phyloP scores from a whole-genome alignment of 352 stramenopile genomes.

The Phytophthora multivora region DNA sequence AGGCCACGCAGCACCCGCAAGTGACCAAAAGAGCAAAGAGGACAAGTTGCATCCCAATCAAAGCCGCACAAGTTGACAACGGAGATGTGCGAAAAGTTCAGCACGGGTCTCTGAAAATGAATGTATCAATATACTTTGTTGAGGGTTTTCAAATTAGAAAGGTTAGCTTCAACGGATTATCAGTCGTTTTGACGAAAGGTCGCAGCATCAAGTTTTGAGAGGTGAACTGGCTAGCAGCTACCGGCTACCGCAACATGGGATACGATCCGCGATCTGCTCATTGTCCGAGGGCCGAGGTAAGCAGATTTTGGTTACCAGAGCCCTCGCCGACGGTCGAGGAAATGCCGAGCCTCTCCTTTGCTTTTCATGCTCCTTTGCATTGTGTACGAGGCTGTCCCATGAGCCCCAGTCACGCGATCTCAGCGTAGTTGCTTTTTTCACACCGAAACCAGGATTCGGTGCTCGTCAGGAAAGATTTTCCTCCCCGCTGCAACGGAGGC shows the following conservation, averaged over 20 bases:
- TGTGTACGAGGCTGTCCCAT: slow-evolving; percentile 13
- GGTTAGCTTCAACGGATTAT: neutral
- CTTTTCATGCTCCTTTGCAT: slow-evolving; percentile 1
- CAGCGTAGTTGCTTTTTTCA: slow-evolving; percentile 10
- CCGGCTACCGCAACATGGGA: neutral
- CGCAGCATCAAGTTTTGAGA: slow-evolving; percentile 17
- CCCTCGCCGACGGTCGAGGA: neutral
- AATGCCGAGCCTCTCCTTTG: slow-evolving; percentile 14
- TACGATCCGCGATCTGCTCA: slow-evolving; percentile 28
- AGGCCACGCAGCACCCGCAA: slow-evolving; percentile 15
- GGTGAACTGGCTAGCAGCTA: slow-evolving; percentile 24
- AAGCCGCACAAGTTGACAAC: slow-evolving; percentile 23
- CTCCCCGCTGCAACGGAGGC: neutral
- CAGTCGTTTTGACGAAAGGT: slow-evolving; percentile 4
- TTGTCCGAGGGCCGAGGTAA: neutral
- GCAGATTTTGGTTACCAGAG: neutral
- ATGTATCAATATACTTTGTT: slow-evolving; percentile 3
- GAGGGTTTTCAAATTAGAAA: neutral
- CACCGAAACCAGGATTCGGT: slow-evolving; percentile 20
- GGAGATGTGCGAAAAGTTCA: slow-evolving; percentile 24
- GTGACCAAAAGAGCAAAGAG: slow-evolving; percentile 4
- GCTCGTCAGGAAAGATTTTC: slow-evolving; percentile 1
- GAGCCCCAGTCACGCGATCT: neutral
- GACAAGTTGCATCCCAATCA: slow-evolving; percentile 31
- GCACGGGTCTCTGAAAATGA: slow-evolving; percentile 4